These are phyloP conservation scores for Petunia hybrid DNA, from an alignment of 305 asterid species.

Conservation along the genomic window DNA sequence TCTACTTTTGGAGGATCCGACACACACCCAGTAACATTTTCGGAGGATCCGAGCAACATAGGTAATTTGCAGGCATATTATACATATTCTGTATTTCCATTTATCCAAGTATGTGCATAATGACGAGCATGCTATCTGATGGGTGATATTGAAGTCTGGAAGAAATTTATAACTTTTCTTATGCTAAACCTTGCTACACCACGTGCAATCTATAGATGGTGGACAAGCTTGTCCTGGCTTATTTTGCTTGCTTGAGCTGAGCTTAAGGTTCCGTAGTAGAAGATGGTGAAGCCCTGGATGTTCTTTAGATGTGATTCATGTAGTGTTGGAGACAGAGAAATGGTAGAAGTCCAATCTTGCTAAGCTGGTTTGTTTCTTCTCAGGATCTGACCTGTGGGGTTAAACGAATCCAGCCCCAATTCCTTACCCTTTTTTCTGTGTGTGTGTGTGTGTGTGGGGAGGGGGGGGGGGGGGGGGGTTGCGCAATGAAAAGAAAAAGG, in stretches of 20 bases:
- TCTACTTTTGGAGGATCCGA: no score
- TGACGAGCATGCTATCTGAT: constrained; percentile 20
- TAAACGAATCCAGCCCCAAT: not conserved
- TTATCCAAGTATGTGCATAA: constrained; percentile 13
- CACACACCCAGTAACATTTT: no score
- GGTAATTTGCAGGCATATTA: not conserved
- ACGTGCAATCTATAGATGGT: not conserved
- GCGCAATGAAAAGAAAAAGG: not conserved
- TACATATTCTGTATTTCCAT: not conserved
- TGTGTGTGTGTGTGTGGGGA: no score
- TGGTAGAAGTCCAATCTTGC: constrained; percentile 26
- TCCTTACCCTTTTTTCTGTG: no score
- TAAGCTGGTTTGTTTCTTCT: not conserved
- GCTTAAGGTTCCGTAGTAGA: constrained; percentile 8
- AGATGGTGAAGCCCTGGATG: constrained; percentile 7
- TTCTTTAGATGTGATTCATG: constrained; percentile 1
- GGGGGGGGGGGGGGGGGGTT: no score
- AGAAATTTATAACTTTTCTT: constrained; percentile 19
- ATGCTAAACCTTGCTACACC: not conserved
- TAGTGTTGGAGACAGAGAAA: constrained; percentile 10
- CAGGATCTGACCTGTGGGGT: not conserved
- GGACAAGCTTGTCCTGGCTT: constrained; percentile 3
- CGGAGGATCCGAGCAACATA: no score
- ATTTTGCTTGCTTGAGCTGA: constrained; percentile 7
- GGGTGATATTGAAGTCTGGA: not conserved